Base-by-base conservation (phyloP, 2,329 filamentous ascomycete species). In the Gremmenia infestans region DNA sequence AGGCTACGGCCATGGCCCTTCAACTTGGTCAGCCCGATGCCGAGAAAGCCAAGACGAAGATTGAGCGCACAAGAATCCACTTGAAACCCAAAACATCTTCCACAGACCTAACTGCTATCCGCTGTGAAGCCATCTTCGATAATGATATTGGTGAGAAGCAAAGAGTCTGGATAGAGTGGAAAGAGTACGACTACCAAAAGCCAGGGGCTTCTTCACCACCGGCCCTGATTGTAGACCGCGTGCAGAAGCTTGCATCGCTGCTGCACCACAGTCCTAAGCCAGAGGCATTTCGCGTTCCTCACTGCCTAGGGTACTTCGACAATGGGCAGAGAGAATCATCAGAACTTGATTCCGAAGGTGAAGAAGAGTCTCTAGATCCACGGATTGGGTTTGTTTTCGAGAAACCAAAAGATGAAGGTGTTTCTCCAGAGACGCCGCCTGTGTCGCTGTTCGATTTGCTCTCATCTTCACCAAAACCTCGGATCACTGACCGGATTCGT, bases 341-440 rank as follows among this genome's bases (percentile, higher is more conserved):
- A 6, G 48, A 52, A 19, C 46, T 47, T 37, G 59, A 56, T 48
- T 53, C 56, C 8, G 69, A 73, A n/a, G 66, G 70, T 3, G 73
- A 76, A 3, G 73, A 77, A 7, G 72, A 77, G 4, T 71, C 72
- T 49, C 71, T 73, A 11, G 66, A 74, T 46, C 65, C 70, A 48
- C 74, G 77, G 12, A 76, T 81, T 14, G 81, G 80, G 2, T 72
- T 83, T 17, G 72, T 83, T 9, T 83, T 82, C 58, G 75, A 79
- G 50, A 75, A 78, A 11, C 78, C 79, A 1, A 54, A 65, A 0
- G 70, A 72, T 15, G 68, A 60, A 43, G 54, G 52, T 42, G 52
- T 72, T 19, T 54, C 68, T 2, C 61, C 75, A 0, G 64, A 75
- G 19, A 65, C 72, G 0, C 69, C 72, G 0, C 78, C 80, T 0